Evolutionary conservation across 2,329 filamentous ascomycete genomes (phyloP), one percentile per base, ranked within the genome.

Genomic region (Alternaria tenuissima): DNA sequence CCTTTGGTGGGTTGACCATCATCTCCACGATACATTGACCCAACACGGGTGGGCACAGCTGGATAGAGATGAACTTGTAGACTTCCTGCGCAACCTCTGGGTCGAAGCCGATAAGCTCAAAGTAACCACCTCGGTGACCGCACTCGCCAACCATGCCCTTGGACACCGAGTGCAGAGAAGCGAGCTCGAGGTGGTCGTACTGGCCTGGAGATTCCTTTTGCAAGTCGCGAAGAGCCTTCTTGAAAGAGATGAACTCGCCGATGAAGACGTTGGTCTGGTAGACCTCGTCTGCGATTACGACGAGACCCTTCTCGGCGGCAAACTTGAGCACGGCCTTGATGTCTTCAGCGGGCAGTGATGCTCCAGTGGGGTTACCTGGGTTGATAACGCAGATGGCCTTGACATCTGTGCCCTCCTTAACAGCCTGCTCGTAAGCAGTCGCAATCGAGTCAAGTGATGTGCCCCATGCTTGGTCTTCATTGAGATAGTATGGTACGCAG

Each of bases 81-180:
- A 99, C 94, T 83, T 98, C 90, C 67, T 90, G 92, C 75, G 92
- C 90, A 67, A 99, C 95, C 74, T 91, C 85, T 11, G 87, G 81
- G 77, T 96, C 89, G 79, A 99, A 97, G 70, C 92, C 92, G 61
- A 94, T 88, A 58, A 99, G 89, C 85, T 99, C 95, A 76, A 98
- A 98, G 86, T 96, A 99, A 55, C 95, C 95, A 70, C 94, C 95
- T 66, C 95, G 92, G 84, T 99, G 95, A 53, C 95, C 95, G 79
- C 95, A 99, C 84, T 99, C 95, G 76, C 95, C 95, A 8, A 97
- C 92, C 94, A 99, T 98, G 73, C 95, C 95, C 87, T 99, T 99
- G 77, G 93, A 97, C 57, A 96, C 86, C 73, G 91, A 94, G 85
- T 99, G 94, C 67, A 99, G 85, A 53, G 93, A 97, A 49, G 90